Conservation (phyloP, 371 early-diverging fungal genomes). For the Nematocida minor region DNA sequence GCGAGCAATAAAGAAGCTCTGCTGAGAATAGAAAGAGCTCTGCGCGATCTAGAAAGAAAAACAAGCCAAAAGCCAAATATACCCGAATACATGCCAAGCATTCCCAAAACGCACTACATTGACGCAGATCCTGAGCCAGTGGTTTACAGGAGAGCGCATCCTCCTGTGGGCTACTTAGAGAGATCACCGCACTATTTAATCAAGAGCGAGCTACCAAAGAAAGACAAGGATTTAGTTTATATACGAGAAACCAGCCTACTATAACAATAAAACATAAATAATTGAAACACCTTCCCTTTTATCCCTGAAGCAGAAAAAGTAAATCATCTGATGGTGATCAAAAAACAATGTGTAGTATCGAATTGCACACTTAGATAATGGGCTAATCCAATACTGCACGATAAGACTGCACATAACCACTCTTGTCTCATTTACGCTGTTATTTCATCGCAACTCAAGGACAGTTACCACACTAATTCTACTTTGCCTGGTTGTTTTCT, state of each 20-base stretch:
- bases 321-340: too few species aligned
- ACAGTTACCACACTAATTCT: too few species aligned
- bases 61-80: background rate
- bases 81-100: background rate
- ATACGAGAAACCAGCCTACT: background rate
- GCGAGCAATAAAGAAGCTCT: background rate
- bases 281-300: background rate
- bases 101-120: background rate
- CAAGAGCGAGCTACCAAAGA: background rate
- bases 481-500: too few species aligned
- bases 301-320: too few species aligned
- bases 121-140: background rate
- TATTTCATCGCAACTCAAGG: too few species aligned
- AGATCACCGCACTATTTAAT: constrained; percentile 1
- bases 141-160: background rate
- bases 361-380: too few species aligned
- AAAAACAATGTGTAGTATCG: too few species aligned
- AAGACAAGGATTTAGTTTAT: background rate
- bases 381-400: too few species aligned
- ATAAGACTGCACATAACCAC: too few species aligned
- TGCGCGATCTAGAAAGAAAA: background rate
- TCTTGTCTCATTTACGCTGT: too few species aligned
- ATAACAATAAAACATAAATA: constrained; percentile 1
- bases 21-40: background rate
- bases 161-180: background rate